A percentile compares a stretch with the other conserved stretches of the same genome.
Evolutionary conservation across 139 green algal genomes (phyloP).

Genomic region (Helicosporidium sp.): DNA sequence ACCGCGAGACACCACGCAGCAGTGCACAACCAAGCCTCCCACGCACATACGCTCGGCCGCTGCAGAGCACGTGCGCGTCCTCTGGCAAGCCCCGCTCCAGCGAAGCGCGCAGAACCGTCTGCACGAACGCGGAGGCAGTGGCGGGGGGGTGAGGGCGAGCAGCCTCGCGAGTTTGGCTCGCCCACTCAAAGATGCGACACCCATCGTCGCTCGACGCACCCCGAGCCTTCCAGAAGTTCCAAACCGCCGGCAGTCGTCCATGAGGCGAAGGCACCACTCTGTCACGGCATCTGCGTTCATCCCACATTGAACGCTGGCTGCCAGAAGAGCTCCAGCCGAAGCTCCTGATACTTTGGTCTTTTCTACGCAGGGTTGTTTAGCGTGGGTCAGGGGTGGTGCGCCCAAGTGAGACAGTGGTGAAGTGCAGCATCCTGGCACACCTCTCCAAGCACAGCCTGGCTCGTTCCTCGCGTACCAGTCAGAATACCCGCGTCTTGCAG

Average conservation of each 20-base stretch:
- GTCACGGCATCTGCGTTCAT: slow-evolving; percentile 18
- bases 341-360: slow-evolving; percentile 36
- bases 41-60: slow-evolving; percentile 18
- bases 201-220: slow-evolving; percentile 2
- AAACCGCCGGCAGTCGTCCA: slow-evolving; percentile 21
- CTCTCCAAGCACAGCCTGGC: background rate
- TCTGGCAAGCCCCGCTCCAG: slow-evolving; percentile 27
- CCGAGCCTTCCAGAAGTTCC: slow-evolving; percentile 34
- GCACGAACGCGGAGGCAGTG: background rate
- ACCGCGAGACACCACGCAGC: background rate
- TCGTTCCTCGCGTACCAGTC: slow-evolving; percentile 14
- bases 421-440: background rate
- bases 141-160: background rate
- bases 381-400: too few relatives aligned
- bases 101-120: slow-evolving; percentile 14
- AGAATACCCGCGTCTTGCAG: slow-evolving; percentile 28
- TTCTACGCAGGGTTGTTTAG: too few relatives aligned
- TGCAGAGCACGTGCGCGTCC: slow-evolving; percentile 25
- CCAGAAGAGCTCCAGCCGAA: slow-evolving; percentile 53
- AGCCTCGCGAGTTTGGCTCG: too few relatives aligned
- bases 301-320: slow-evolving; percentile 37
- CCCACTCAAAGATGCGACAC: background rate
- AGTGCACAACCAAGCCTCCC: background rate
- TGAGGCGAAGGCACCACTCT: slow-evolving; percentile 15
- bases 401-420: too few relatives aligned